These are phyloP conservation scores for Quercus phellos DNA, from an alignment of 331 rosid species.

Conservation along the genomic window DNA sequence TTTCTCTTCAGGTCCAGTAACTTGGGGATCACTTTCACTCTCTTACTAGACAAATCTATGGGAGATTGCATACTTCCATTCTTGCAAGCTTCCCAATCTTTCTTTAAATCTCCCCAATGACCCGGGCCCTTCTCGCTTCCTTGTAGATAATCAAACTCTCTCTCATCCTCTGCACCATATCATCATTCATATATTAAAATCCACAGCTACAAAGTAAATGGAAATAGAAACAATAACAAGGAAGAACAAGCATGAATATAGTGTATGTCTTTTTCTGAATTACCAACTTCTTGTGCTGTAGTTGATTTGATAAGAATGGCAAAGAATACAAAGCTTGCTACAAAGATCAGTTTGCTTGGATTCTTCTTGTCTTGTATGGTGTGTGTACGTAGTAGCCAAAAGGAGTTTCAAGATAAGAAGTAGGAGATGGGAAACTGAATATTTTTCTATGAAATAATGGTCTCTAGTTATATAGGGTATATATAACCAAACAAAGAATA, in stretches of 20 bases:
- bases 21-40: constrained; percentile 30
- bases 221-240: neutral
- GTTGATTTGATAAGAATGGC: constrained; percentile 9
- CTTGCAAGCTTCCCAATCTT: constrained; percentile 61
- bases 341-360: constrained; percentile 8
- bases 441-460: neutral
- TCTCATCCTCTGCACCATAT: constrained; percentile 56
- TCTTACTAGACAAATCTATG: constrained; percentile 41
- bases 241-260: neutral
- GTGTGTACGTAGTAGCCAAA: neutral
- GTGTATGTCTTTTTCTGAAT: constrained; percentile 1
- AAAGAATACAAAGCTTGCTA: constrained; percentile 14
- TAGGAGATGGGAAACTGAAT: neutral
- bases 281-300: constrained; percentile 46
- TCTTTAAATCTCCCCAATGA: constrained; percentile 56
- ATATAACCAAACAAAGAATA: neutral
- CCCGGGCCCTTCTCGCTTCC: constrained; percentile 51
- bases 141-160: constrained; percentile 49
- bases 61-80: constrained; percentile 63
- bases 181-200: neutral
- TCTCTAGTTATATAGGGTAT: neutral
- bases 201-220: neutral
- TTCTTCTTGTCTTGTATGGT: constrained; percentile 29
- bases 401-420: neutral
- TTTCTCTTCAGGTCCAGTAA: constrained; percentile 22